phyloP scores from a whole-genome alignment of 2,329 filamentous ascomycete genomes.

The Ophiosphaerella korrae region DNA sequence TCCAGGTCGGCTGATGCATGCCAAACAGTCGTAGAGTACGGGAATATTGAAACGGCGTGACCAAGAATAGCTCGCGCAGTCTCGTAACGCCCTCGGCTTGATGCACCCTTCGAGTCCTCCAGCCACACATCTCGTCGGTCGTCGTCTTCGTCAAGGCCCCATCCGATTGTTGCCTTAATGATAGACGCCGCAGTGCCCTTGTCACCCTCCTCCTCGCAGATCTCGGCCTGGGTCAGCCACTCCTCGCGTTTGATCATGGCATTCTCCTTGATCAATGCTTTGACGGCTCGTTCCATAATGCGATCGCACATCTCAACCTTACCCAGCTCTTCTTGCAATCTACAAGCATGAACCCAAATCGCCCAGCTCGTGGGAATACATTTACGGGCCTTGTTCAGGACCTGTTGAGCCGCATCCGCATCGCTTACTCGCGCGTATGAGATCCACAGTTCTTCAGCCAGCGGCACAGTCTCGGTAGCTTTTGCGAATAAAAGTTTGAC shows the following conservation, averaged over 20 bases:
- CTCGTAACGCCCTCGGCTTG: slow-evolving; percentile 80
- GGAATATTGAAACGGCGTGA: slow-evolving; percentile 86
- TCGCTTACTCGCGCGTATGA: slow-evolving; percentile 88
- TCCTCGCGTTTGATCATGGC: slow-evolving; percentile 98
- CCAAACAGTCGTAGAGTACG: slow-evolving; percentile 87
- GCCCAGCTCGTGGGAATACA: slow-evolving; percentile 91
- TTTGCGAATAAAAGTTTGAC: slow-evolving; percentile 89
- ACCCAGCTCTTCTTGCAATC: slow-evolving; percentile 88
- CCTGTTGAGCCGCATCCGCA: slow-evolving; percentile 89
- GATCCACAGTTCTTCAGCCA: slow-evolving; percentile 94
- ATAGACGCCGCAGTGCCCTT: slow-evolving; percentile 86
- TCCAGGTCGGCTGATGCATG: slow-evolving; percentile 89
- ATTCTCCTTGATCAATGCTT: slow-evolving; percentile 84
- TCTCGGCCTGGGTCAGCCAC: slow-evolving; percentile 94
- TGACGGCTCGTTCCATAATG: slow-evolving; percentile 92
- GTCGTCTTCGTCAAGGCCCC: slow-evolving; percentile 92
- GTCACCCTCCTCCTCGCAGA: slow-evolving; percentile 90
- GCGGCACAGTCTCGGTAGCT: slow-evolving; percentile 91
- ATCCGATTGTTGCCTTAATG: slow-evolving; percentile 89
- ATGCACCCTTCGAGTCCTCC: slow-evolving; percentile 85
- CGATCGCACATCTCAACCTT: slow-evolving; percentile 75
- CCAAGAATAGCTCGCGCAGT: slow-evolving; percentile 93
- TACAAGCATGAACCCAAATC: slow-evolving; percentile 93
- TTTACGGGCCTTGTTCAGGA: slow-evolving; percentile 93
- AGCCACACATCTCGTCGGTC: slow-evolving; percentile 96